Percentiles rank a stretch among this genome's conserved stretches.
Evolutionary conservation across 1,139 yeast species (phyloP).

Genomic region (Pichia sp.): DNA sequence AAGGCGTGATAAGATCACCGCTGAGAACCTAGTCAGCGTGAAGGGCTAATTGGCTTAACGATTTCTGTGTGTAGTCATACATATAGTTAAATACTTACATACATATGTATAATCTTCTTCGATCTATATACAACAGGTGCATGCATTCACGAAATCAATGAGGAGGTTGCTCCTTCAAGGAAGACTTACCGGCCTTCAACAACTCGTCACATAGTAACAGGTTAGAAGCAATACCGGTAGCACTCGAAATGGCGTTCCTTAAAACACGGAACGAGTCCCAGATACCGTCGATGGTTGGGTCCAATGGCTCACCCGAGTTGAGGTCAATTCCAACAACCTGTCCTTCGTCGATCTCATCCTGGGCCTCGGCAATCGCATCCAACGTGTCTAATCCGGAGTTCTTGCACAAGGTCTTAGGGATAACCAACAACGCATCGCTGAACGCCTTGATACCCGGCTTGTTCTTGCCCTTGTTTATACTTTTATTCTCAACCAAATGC

Average conservation of each 20-base stretch:
- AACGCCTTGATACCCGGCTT: conserved; percentile 91
- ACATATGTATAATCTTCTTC: neutral
- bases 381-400: conserved; percentile 93
- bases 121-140: neutral
- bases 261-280: conserved; percentile 95
- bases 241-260: conserved; percentile 87
- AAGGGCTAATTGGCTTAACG: conserved; percentile 16
- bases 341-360: conserved; percentile 81
- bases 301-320: conserved; percentile 91
- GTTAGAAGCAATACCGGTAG: conserved; percentile 92
- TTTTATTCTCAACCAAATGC: conserved; percentile 52
- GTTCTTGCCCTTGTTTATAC: conserved; percentile 70
- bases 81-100: neutral
- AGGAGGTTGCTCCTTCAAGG: conserved; percentile 46
- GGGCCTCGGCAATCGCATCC: conserved; percentile 83
- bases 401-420: conserved; percentile 88
- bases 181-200: conserved; percentile 93
- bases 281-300: conserved; percentile 88
- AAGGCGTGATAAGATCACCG: conserved; percentile 10
- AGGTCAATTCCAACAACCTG: conserved; percentile 87
- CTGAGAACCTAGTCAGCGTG: conserved; percentile 20
- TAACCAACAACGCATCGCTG: conserved; percentile 82
- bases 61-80: neutral
- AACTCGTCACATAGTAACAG: conserved; percentile 90
- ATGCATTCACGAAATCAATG: neutral